These are phyloP conservation scores for Pseudogymnoascus sp. DNA, from an alignment of 2,329 filamentous ascomycete species.

Conservation along the genomic window DNA sequence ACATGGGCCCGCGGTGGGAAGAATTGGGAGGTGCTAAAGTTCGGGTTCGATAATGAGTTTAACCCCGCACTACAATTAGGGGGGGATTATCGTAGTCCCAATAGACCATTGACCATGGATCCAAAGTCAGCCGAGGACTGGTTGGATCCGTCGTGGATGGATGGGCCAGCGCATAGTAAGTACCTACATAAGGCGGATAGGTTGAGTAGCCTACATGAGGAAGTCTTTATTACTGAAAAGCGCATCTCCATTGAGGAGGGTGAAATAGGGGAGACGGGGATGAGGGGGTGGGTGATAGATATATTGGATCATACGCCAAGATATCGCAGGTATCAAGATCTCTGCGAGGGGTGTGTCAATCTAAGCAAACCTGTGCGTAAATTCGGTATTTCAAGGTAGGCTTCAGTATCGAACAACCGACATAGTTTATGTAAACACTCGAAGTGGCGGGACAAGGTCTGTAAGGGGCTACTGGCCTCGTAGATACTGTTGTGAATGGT, in stretches of 20 bases:
- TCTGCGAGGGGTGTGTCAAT: not conserved
- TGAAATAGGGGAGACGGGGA: not conserved
- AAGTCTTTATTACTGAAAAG: not conserved
- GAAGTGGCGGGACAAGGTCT: not conserved
- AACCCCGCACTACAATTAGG: conserved; percentile 11
- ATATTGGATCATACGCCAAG: not conserved
- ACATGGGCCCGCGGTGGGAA: not conserved
- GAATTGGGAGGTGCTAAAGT: conserved; percentile 2
- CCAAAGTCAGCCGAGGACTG: not conserved
- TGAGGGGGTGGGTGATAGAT: conserved; percentile 12
- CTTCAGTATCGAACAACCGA: not conserved
- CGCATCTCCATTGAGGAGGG: conserved; percentile 11
- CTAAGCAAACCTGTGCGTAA: not conserved
- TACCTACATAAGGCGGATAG: conserved; percentile 8
- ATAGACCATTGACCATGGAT: not conserved
- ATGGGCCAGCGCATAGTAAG: not conserved
- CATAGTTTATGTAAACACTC: not conserved
- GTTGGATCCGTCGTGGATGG: conserved; percentile 2
- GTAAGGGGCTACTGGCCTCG: not conserved
- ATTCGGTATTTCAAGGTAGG: not conserved
- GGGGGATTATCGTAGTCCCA: not conserved
- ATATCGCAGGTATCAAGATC: not conserved
- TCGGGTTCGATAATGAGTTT: conserved; percentile 13
- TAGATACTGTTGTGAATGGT: not conserved
- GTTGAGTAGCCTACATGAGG: not conserved